These are phyloP conservation scores for Pythium brassicae DNA, from an alignment of 352 stramenopile genomes.

Conservation along the genomic window DNA sequence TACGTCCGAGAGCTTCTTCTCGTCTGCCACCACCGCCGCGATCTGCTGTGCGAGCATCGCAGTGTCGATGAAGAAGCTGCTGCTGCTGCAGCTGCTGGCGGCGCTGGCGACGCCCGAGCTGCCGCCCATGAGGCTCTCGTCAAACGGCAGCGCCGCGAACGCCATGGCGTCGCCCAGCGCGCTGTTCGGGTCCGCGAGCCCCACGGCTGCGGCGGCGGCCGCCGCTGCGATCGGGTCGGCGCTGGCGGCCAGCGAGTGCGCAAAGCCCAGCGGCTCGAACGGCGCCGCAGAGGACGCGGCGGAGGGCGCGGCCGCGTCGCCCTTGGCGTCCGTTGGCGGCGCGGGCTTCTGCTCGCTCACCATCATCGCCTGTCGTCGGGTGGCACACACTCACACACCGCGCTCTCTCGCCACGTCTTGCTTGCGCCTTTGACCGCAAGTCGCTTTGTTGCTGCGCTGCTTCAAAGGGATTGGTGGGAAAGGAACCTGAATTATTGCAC, in stretches of 20 bases:
- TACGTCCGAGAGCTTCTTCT: slow-evolving; percentile 81
- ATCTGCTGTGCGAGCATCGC: slow-evolving; percentile 54
- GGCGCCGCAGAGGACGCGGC: background rate
- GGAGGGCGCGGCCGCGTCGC: background rate
- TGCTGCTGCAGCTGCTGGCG: slow-evolving; percentile 5
- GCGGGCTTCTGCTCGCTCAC: slow-evolving; percentile 30
- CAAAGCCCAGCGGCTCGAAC: background rate
- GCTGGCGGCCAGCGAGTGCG: slow-evolving; percentile 11
- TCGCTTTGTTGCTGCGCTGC: slow-evolving; percentile 7
- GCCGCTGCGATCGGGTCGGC: slow-evolving; percentile 10
- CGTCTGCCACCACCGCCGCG: slow-evolving; percentile 56
- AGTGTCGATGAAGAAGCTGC: slow-evolving; percentile 65
- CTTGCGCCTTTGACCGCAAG: background rate
- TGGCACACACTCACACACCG: background rate
- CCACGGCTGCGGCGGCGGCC: slow-evolving; percentile 10
- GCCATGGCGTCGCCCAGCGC: slow-evolving; percentile 10
- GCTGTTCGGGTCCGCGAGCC: slow-evolving; percentile 14
- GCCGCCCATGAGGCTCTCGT: slow-evolving; percentile 46
- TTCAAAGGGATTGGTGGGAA: slow-evolving; percentile 1
- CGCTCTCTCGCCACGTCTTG: background rate
- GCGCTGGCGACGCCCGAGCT: no score
- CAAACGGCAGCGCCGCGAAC: slow-evolving; percentile 39
- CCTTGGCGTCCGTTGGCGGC: slow-evolving; percentile 5
- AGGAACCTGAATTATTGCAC: background rate
- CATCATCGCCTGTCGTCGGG: slow-evolving; percentile 21